Base-by-base conservation (phyloP, 2,329 filamentous ascomycete species). In the Fusarium goolgardi region DNA sequence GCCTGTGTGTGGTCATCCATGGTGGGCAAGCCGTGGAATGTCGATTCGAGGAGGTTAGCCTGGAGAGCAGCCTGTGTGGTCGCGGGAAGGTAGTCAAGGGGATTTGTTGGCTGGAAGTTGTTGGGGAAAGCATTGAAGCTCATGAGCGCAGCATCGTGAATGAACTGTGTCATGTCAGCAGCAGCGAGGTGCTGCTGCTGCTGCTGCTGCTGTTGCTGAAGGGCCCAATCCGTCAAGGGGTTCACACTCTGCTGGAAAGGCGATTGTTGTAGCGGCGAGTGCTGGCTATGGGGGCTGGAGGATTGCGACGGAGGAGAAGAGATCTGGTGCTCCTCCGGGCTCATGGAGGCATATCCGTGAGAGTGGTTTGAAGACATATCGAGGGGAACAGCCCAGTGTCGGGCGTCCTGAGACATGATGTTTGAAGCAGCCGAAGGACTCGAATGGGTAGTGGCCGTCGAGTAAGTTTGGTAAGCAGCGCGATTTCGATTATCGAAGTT, bases 31-130 rank as follows among this genome's bases (percentile, higher is more conserved):
- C 81, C 79, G 72, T 78, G 81, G 79, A 91, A 94, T 6, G 87
- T 81, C 35, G 86, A 84, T 62, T 91, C 90, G 73, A 93, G 82
- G 35, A 88, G 78, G 67, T 89, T 83, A 18, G 87, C 81, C 67
- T 89, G 88, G 63, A 92, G 82, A 39, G 87, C 83, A 34, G 86
- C 85, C 73, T 92, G 90, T 10, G 87, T 87, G 10, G 89, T 83
- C 75, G 83, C 83, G 55, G 84, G 89, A 65, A 86, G 83, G 78
- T 90, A 91, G 66, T 87, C 87, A 59, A 89, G 82, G 34, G 86
- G 79, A 57, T 81, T 84, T 62, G 85, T 83, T 59, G 84, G 82
- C 74, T 85, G 87, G 74, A 85, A 87, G 69, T 78, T 80, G 41
- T 83, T 70, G 23, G 81, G 77, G 70, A 86, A 87, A 11, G 84